Conservation (phyloP, 495 filamentous ascomycete species). For the Xylaria telfairii region DNA sequence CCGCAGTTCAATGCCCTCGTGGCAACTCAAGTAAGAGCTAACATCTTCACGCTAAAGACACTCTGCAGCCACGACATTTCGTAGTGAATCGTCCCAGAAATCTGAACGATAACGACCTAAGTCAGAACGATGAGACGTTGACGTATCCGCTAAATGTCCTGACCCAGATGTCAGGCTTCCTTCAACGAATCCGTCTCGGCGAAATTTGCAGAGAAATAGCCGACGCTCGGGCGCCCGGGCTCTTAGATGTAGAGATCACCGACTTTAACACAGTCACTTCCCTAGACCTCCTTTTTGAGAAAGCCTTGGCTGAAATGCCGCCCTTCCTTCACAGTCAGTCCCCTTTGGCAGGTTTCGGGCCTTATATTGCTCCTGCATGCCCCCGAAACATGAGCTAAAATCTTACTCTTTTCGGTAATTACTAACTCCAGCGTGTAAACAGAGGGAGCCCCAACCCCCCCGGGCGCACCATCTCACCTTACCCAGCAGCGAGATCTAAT, state of each 20-base stretch:
- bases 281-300: slow-evolving; percentile 32
- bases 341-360: no score
- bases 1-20: not conserved
- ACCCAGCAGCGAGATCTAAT: slow-evolving; percentile 30
- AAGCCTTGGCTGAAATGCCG: slow-evolving; percentile 27
- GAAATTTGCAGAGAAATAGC: slow-evolving; percentile 52
- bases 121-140: slow-evolving; percentile 36
- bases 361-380: no score
- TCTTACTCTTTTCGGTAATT: no score
- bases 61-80: slow-evolving; percentile 50
- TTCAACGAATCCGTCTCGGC: slow-evolving; percentile 53
- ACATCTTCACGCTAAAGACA: not conserved
- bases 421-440: no score
- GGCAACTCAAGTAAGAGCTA: not conserved
- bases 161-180: slow-evolving; percentile 53
- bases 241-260: slow-evolving; percentile 26
- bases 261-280: slow-evolving; percentile 25
- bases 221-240: slow-evolving; percentile 37
- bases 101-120: slow-evolving; percentile 52
- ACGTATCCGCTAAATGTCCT: slow-evolving; percentile 44
- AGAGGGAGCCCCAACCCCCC: slow-evolving; percentile 9
- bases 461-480: slow-evolving; percentile 8
- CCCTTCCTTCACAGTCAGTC: slow-evolving; percentile 22
- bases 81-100: slow-evolving; percentile 52
- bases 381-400: no score